Evolutionary conservation across 768 basidiomycete species (phyloP), one percentile per base, ranked within the genome.

Genomic region (Fomitopsis serialis): DNA sequence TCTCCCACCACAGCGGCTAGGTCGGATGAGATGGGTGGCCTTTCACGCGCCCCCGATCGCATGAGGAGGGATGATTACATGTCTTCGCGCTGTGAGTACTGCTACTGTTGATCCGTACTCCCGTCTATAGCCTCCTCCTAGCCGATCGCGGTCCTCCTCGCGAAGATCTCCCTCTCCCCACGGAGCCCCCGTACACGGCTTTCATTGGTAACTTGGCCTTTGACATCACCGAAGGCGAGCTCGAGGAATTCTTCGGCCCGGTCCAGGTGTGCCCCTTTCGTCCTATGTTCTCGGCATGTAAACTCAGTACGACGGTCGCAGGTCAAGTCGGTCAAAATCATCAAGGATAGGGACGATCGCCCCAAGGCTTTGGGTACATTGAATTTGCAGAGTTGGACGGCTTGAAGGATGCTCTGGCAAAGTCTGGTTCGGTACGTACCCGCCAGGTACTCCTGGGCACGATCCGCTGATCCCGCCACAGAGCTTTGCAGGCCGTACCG

Each of bases 311-410:
- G 29, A 29, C 24, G 17, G 21, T 37, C n/a, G 2, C 45, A 92
- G 89, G 78, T 85, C 57, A 89, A 89, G 66, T 85, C 85, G 19
- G 80, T 92, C 58, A 95, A 98, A 74, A 89, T 98, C 56, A 96
- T 98, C 70, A 87, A 80, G 66, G 95, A 95, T 61, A 79, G 83
- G 54, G 94, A 95, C 50, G 94, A 95, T 46, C 93, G 92, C 67
- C 92, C 95, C 19, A 98, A 98, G 70, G 97, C 0, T 98, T 98
- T 71, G 97, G 96, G 32, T 98, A 99, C 68, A 84, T 98, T 54
- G 97, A 99, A 67, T 98, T 98, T 64, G 79, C 78, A n/a, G 87
- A 86, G 49, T 64, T 93, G 53, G 92, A 95, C 19, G 86, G 82
- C 45, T 72, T 98, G 48, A 95, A 95, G 71, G 84, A 85, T 54